Evolutionary conservation across 2,329 filamentous ascomycete species (phyloP).

Genomic region (Claviceps digitariae): DNA sequence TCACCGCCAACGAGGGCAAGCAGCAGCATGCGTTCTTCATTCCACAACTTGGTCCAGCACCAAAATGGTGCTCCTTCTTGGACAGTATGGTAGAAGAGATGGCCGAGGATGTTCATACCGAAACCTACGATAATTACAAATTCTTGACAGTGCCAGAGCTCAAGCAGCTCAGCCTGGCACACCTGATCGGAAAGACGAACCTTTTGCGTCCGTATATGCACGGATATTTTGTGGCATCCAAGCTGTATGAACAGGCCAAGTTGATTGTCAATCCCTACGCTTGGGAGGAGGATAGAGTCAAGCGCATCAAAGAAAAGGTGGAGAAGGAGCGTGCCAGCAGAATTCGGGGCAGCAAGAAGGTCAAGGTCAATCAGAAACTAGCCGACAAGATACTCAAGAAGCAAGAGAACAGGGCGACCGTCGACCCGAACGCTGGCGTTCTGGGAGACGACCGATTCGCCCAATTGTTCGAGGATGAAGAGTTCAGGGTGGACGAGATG

Average conservation of each 20-base stretch:
- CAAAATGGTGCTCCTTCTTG: conserved; percentile 90
- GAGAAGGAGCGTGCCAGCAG: conserved; percentile 92
- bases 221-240: conserved; percentile 92
- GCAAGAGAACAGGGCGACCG: conserved; percentile 44
- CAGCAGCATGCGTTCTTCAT: conserved; percentile 95
- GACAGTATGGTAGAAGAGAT: conserved; percentile 98
- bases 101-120: conserved; percentile 66
- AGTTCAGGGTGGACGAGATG: conserved; percentile 82
- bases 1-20: conserved; percentile 92
- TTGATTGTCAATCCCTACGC: conserved; percentile 89
- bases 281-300: conserved; percentile 82
- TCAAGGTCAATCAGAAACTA: conserved; percentile 84
- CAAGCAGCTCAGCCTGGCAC: conserved; percentile 70
- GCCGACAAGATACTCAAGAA: conserved; percentile 61
- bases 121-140: conserved; percentile 98
- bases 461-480: conserved; percentile 80
- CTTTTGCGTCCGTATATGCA: conserved; percentile 95
- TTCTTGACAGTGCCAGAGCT: conserved; percentile 86
- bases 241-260: conserved; percentile 86
- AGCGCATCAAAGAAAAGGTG: conserved; percentile 87
- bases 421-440: conserved; percentile 49
- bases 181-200: conserved; percentile 81
- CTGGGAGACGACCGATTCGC: conserved; percentile 79
- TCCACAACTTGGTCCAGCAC: conserved; percentile 82
- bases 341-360: conserved; percentile 89